Evolutionary conservation across 495 filamentous ascomycete species (phyloP), one percentile per base, ranked within the genome.

Genomic region (Beverwykella pulmonaria): DNA sequence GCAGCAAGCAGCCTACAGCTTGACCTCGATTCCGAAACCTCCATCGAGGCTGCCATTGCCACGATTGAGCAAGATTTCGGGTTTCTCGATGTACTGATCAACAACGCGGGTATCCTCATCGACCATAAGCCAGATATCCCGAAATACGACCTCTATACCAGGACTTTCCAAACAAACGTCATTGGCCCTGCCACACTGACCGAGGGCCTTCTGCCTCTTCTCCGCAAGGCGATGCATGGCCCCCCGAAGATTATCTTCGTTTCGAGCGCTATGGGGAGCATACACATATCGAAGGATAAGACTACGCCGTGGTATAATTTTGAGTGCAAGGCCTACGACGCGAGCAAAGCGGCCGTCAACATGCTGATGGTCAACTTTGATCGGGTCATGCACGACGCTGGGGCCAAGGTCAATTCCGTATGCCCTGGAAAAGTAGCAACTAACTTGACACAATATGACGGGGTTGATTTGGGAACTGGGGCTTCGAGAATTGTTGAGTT

Each of bases 101-200:
- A 68, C 58, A 68, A 68, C 50, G 64, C 64, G 6, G 64, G 64
- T 20, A 56, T 68, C 30, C 47, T 63, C 14, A 22, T 60, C 27
- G 55, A 60, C 56, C 19, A 22, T n/a, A 26, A 61, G 25, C 20
- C 23, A 1, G 14, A 61, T 8, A 17, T 48, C n/a, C 17, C 49
- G 5, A 54, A 29, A 4, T 60, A 60, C 32, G 59, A 62, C 1
- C 30, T 62, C 8, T 63, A 10, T 41, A 62, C 47, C 27, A 17
- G n/a, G n/a, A 62, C 58, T n/a, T 57, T 63, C 30, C 20, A 27
- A 30, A 56, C 59, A 4, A 68, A 68, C 30, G 64, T 68, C 59
- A n/a, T 57, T 49, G 64, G 64, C 22, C 27, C 64, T 7, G 59
- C 64, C 12, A 27, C 26, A n/a, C 23, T 68, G 36, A 68, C 64